Base-by-base conservation (phyloP, 2,329 filamentous ascomycete species). In the Davidsoniella neocaledoniae region DNA sequence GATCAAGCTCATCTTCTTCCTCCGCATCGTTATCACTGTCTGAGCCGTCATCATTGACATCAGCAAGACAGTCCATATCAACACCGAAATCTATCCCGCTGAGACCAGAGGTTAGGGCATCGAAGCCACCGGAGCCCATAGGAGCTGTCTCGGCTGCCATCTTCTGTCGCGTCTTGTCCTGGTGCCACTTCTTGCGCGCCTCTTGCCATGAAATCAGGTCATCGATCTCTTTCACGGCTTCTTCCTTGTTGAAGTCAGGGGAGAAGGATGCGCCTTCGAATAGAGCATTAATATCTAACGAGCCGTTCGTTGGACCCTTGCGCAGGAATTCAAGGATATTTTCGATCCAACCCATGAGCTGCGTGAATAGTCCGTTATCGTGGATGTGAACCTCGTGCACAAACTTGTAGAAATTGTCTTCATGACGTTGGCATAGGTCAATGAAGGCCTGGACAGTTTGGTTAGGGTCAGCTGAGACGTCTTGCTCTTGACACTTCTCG, bases 381-480 rank as follows among this genome's bases (percentile, higher is more conserved):
- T 98, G 90, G 5, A 85, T 80, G 61, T 98, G 91, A 1, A 98
- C 90, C 66, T 98, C 91, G 63, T 98, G 91, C 3, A 98, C 83
- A 63, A 98, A 98, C 63, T 94, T 96, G 74, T 96, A 98, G 62
- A 98, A 90, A 66, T 94, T 94, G 62, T 93, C 79, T 65, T 98
- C 86, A 63, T 98, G 91, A 41, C 91, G 79, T 56, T 86, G 83
- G 64, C 91, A 98, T 19, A 98, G 74, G 61, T 98, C 91, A 60
- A 98, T 98, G 61, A 98, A 98, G 14, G 87, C 83, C 63, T 98
- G 91, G 1, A 98, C 91, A 0, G 91, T 98, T 68, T 95, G 88
- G 63, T 98, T 98, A 4, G 91, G 91, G 62, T 98, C 91, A 1
- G 90, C 87, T 2, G 86, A 88, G 43, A 91, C 83, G 62, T 96